phyloP scores from a whole-genome alignment of 768 basidiomycete genomes.

The Lentinula aciculospora region DNA sequence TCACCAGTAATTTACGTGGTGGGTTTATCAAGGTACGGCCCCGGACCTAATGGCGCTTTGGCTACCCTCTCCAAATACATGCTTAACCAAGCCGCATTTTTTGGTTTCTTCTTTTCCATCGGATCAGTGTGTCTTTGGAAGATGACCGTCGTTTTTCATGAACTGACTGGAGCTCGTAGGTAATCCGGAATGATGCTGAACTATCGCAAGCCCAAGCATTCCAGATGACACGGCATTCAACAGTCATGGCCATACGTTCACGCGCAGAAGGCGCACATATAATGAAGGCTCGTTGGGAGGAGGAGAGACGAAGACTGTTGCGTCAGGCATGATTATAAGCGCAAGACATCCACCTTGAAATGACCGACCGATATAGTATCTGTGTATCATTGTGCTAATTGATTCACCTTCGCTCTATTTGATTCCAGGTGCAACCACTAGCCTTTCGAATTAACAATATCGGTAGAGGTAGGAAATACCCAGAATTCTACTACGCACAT shows the following conservation, averaged over 20 bases:
- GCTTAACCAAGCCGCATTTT: constrained; percentile 96
- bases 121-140: constrained; percentile 60
- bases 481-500: too few species aligned
- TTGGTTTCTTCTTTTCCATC: constrained; percentile 94
- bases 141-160: constrained; percentile 1
- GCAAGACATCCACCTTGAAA: neutral
- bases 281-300: constrained; percentile 74
- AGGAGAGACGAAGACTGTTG: constrained; percentile 1
- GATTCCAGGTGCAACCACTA: too few species aligned
- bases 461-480: too few species aligned
- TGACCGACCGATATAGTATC: neutral
- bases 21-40: constrained; percentile 57
- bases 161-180: constrained; percentile 37
- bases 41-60: constrained; percentile 85
- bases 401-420: neutral
- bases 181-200: constrained; percentile 78
- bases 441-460: too few species aligned
- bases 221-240: constrained; percentile 49
- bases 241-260: constrained; percentile 48
- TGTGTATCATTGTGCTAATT: neutral
- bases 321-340: neutral
- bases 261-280: constrained; percentile 63
- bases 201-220: constrained; percentile 59
- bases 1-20: neutral
- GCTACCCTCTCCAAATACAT: constrained; percentile 97